Evolutionary conservation across 208 protist species (phyloP), one percentile per base, ranked within the genome.

Genomic region (Tritrichomonas musculus): DNA sequence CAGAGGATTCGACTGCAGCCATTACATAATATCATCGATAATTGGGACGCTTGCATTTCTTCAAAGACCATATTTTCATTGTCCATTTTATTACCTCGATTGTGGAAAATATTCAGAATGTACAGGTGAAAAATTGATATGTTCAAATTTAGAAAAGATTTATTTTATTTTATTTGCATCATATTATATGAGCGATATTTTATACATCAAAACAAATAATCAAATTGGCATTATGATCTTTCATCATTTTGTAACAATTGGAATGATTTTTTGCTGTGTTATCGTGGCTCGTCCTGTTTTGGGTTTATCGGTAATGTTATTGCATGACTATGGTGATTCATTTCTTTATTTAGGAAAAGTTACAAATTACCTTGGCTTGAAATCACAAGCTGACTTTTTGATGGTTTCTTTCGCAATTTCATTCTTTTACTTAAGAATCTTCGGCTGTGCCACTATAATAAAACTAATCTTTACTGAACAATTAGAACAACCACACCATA

Each of bases 361-460:
- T 36, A 50, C 41, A 11, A 82, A 47, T 20, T 82, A 82, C 25
- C 33, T 82, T 44, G 73, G 73, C 11, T n/a, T 36, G 5, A 82
- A 82, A 41, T 22, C 0, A 50, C 17, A 53, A 14, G 30, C 41
- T 5, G 73, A 82, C 41, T 14, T 50, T 3, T 53, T 50, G 14
- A 50, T 82, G 73, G 33, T 82, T 82, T 47, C 14, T 36, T 82
- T 82, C 41, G 73, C 73, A 25, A 41, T 53, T 33, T 50, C 73
- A 5, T 82, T 82, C 73, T n/a, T 82, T 3, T 82, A 82, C 20
- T 50, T 82, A 17, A 82, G 73, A 82, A 53, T 82, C 47, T 82
- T 82, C 73, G 41, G 41, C 1, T 50, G 33, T 30, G 11, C 41
- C 1, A 82, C 73, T n/a, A 82, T 82, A n/a, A 25, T 82, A 20